These are phyloP conservation scores for Eutypella sp. DNA, from an alignment of 2,329 filamentous ascomycete genomes.

Conservation along the genomic window DNA sequence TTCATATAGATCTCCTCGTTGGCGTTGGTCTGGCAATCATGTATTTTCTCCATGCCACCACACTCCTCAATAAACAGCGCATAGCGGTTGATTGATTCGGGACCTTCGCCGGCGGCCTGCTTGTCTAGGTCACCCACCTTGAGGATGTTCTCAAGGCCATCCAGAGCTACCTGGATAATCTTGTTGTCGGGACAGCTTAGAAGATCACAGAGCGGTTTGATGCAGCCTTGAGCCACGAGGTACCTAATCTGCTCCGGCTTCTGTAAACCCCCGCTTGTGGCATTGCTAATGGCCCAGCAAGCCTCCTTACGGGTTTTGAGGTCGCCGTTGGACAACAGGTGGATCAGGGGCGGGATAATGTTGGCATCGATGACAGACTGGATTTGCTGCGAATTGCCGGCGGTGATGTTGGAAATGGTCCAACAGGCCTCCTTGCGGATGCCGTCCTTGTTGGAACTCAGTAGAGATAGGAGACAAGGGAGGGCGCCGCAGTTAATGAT, in stretches of 20 bases:
- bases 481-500: conserved; percentile 98
- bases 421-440: conserved; percentile 99
- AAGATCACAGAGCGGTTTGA: conserved; percentile 94
- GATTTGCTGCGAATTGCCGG: conserved; percentile 96
- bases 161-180: conserved; percentile 97
- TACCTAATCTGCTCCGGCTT: conserved; percentile 99
- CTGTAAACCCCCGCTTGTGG: conserved; percentile 93
- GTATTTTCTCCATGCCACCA: conserved; percentile 99
- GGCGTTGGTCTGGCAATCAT: conserved; percentile 99
- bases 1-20: conserved; percentile 99
- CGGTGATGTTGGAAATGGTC: conserved; percentile 99
- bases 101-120: conserved; percentile 71
- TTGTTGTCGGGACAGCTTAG: conserved; percentile 98
- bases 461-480: conserved; percentile 82
- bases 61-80: conserved; percentile 98
- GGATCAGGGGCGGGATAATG: conserved; percentile 93
- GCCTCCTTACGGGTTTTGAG: conserved; percentile 99
- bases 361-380: conserved; percentile 95
- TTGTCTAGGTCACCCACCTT: conserved; percentile 99
- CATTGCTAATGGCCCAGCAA: conserved; percentile 99
- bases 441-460: conserved; percentile 96
- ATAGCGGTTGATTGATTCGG: conserved; percentile 87
- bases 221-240: conserved; percentile 87
- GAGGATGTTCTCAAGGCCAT: conserved; percentile 97
- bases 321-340: conserved; percentile 92